phyloP scores from a whole-genome alignment of 2,329 filamentous ascomycete species.

The Ascochyta rabiei region DNA sequence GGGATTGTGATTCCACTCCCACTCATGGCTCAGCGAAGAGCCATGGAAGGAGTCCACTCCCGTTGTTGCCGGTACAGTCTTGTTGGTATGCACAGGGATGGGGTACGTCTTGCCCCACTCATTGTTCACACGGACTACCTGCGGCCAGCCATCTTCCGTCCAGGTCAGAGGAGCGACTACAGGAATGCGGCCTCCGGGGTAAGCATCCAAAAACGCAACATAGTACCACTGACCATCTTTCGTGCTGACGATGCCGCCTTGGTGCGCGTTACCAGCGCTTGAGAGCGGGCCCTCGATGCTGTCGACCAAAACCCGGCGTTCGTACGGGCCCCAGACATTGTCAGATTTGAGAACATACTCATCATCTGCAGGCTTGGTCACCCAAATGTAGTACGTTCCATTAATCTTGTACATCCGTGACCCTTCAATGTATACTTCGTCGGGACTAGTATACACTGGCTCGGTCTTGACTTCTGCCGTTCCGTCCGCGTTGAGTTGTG shows the following conservation, averaged over 20 bases:
- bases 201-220: conserved; percentile 62
- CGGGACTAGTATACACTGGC: conserved; percentile 51
- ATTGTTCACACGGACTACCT: conserved; percentile 51
- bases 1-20: conserved; percentile 70
- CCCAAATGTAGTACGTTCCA: conserved; percentile 62
- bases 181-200: conserved; percentile 63
- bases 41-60: conserved; percentile 57
- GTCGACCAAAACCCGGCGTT: conserved; percentile 53
- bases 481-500: conserved; percentile 59
- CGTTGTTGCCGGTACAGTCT: conserved; percentile 39
- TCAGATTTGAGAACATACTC: conserved; percentile 59
- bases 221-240: conserved; percentile 63
- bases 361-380: conserved; percentile 53
- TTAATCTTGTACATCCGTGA: conserved; percentile 64
- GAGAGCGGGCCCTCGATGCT: conserved; percentile 53
- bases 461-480: conserved; percentile 54
- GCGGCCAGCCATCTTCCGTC: conserved; percentile 59
- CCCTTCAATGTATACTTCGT: conserved; percentile 56
- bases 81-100: conserved; percentile 38
- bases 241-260: conserved; percentile 63
- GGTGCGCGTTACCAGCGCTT: conserved; percentile 57
- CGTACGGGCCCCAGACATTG: conserved; percentile 61
- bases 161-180: conserved; percentile 63
- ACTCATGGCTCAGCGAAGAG: conserved; percentile 52
- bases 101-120: conserved; percentile 58